Evolutionary conservation across 2,329 filamentous ascomycete genomes (phyloP).

Genomic region (Colletotrichum paranaense): DNA sequence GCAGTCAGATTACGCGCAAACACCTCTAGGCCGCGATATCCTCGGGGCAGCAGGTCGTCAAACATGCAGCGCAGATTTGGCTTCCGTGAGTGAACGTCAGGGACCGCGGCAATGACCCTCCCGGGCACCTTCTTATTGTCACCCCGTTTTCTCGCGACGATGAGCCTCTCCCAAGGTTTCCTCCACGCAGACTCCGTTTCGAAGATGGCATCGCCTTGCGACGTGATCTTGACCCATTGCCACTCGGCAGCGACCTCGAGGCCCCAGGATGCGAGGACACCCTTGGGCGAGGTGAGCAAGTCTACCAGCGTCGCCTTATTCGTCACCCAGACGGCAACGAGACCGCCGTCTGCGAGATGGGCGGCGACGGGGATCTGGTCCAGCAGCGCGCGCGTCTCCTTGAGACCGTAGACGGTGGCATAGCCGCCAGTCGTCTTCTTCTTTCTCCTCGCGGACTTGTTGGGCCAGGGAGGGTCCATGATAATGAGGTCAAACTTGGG

Average conservation of each 20-base stretch:
- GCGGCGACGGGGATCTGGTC: slow-evolving; percentile 65
- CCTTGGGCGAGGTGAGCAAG: slow-evolving; percentile 61
- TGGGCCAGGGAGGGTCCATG: slow-evolving; percentile 86
- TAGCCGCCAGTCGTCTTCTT: slow-evolving; percentile 66
- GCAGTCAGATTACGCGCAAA: slow-evolving; percentile 80
- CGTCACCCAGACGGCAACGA: slow-evolving; percentile 82
- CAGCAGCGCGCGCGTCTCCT: slow-evolving; percentile 63
- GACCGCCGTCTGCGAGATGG: slow-evolving; percentile 62
- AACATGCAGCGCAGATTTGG: slow-evolving; percentile 75
- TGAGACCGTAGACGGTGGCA: slow-evolving; percentile 55
- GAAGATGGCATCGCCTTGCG: slow-evolving; percentile 72
- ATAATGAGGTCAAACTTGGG: slow-evolving; percentile 75
- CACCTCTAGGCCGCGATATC: slow-evolving; percentile 75
- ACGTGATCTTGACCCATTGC: slow-evolving; percentile 82
- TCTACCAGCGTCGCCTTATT: slow-evolving; percentile 73
- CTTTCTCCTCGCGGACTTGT: slow-evolving; percentile 76
- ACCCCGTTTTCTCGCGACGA: slow-evolving; percentile 66
- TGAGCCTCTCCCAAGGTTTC: slow-evolving; percentile 80
- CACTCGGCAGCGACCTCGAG: slow-evolving; percentile 76
- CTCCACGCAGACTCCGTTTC: slow-evolving; percentile 71
- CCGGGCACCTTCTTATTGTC: slow-evolving; percentile 44
- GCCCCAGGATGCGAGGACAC: slow-evolving; percentile 75
- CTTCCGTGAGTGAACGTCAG: slow-evolving; percentile 83
- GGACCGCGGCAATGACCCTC: slow-evolving; percentile 75
- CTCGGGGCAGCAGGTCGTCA: slow-evolving; percentile 60